Base-by-base conservation (phyloP, 2,329 filamentous ascomycete species). In the Cladosporium sp. region DNA sequence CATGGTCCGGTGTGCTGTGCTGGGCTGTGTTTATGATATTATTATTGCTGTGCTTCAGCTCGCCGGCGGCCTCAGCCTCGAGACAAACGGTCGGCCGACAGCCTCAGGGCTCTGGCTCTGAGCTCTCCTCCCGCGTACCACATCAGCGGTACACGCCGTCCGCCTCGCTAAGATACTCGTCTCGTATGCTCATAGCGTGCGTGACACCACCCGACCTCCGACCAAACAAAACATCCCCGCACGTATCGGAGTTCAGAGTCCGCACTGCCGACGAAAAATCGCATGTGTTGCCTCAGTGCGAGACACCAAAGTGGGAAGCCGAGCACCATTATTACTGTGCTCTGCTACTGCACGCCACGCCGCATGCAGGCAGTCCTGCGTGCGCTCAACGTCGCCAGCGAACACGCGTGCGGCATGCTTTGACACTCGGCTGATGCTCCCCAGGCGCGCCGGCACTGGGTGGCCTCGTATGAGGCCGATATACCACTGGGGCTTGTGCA, bases 361-460 rank as follows among this genome's bases (percentile, higher is more conserved):
- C 44, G 35, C 28, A 37, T 24, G 34, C 52, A 40, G 44, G 40
- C 51, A 22, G 39, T 20, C 15, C 22, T 44, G 51, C 51, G 36
- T 44, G 51, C 51, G 25, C 51, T 39, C 51, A 45, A 44, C 35
- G 34, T 28, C 22, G 42, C 24, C 42, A 45, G 24, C 42, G 42
- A 20, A 32, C 28, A 22, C 50, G 37, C 50, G 50, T 35, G 37
- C 50, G 48, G 48, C 36, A 15, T 24, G 39, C 28, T 12, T 34
- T 53, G 36, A 19, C 51, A 34, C 24, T 40, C 50, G 37, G 50
- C 37, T 44, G 34, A 22, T 40, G 50, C 40, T 45, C 51, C 51
- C 51, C 52, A 47, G 28, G 52, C 52, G 52, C 52, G 52, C 52
- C 52, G 52, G 52, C 40, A 55, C 40, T 55, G 28, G 4, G 15